Conservation (phyloP, 2,329 filamentous ascomycete species). For the Tolypocladium ophioglossoides region DNA sequence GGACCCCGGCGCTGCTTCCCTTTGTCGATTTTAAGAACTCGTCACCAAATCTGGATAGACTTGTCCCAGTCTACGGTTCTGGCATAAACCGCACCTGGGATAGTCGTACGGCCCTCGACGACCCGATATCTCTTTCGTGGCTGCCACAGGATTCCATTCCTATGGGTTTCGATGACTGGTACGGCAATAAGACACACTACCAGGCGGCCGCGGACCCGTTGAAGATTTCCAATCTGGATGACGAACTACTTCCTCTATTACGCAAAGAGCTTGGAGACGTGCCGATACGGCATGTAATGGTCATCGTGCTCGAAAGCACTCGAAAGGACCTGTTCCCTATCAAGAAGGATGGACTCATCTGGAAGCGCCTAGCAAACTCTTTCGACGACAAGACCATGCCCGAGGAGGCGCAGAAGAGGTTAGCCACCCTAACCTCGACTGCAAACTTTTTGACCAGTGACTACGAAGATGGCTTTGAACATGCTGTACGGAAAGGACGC, state of each 20-base stretch:
- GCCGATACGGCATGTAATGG: constrained; percentile 30
- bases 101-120: constrained; percentile 16
- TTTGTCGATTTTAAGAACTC: constrained; percentile 21
- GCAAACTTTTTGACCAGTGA: constrained; percentile 25
- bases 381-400: constrained; percentile 21
- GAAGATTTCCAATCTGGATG: constrained; percentile 26
- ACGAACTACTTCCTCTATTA: constrained; percentile 17
- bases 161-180: constrained; percentile 19
- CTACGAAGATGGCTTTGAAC: constrained; percentile 22
- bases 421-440: constrained; percentile 18
- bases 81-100: constrained; percentile 16
- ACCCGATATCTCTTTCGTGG: constrained; percentile 12
- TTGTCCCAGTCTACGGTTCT: constrained; percentile 11
- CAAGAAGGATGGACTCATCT: constrained; percentile 28
- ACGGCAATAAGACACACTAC: constrained; percentile 14
- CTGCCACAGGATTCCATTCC: constrained; percentile 12
- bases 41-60: constrained; percentile 12
- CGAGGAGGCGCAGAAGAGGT: constrained; percentile 14
- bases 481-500: constrained; percentile 9
- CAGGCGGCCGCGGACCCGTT: constrained; percentile 25
- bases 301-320: constrained; percentile 32
- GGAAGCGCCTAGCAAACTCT: constrained; percentile 21
- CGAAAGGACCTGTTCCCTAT: constrained; percentile 34
- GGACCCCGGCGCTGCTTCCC: constrained; percentile 20
- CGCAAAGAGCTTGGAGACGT: constrained; percentile 15